These are phyloP conservation scores for Gynostemma pentaphyllum DNA, from an alignment of 306 rosid genomes.

Conservation along the genomic window DNA sequence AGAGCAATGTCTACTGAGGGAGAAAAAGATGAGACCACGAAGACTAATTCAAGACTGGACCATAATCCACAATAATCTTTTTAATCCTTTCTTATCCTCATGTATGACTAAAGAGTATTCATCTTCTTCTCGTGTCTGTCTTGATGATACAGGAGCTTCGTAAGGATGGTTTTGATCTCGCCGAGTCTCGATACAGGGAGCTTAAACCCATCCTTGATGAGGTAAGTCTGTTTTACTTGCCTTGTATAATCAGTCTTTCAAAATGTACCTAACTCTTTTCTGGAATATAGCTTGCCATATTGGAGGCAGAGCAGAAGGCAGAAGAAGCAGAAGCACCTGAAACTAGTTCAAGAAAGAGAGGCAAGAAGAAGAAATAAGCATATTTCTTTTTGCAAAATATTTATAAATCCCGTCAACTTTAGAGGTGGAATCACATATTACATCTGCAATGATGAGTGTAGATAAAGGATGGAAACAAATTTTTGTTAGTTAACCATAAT, in stretches of 20 bases:
- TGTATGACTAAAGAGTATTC: neutral
- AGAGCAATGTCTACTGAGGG: neutral
- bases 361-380: conserved; percentile 58
- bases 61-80: neutral
- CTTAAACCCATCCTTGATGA: conserved; percentile 95
- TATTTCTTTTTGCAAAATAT: neutral
- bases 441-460: conserved; percentile 4
- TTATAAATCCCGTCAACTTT: neutral
- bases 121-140: conserved; percentile 3
- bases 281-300: conserved; percentile 59
- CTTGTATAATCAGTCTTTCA: neutral
- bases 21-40: neutral
- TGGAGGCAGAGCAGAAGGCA: conserved; percentile 91
- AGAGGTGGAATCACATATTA: neutral
- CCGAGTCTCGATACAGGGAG: conserved; percentile 73
- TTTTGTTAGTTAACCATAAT: neutral
- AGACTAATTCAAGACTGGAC: neutral
- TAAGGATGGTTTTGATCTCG: conserved; percentile 97
- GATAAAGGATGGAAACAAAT: neutral
- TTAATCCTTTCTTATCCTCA: neutral
- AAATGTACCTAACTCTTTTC: neutral
- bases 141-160: conserved; percentile 77
- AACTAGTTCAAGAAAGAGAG: conserved; percentile 58
- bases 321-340: conserved; percentile 82
- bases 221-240: conserved; percentile 28